These are phyloP conservation scores for Blakeslea trispora DNA, from an alignment of 371 early-diverging fungal species.

Conservation along the genomic window DNA sequence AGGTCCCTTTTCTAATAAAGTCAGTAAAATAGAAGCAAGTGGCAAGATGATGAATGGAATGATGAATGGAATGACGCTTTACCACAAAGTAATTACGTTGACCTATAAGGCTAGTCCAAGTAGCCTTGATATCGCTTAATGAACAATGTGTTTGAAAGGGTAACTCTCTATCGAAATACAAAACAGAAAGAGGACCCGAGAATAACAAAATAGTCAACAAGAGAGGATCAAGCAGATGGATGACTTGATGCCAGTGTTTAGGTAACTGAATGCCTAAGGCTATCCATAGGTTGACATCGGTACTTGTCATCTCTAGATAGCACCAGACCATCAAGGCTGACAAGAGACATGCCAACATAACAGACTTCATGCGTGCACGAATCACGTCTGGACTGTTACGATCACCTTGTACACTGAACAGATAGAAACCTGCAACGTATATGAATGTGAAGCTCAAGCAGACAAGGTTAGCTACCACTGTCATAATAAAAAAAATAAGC, in stretches of 20 bases:
- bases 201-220: constrained; percentile 45
- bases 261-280: constrained; percentile 7
- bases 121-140: constrained; percentile 23
- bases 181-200: constrained; percentile 51
- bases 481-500: too few species aligned
- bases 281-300: not conserved
- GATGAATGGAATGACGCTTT: too few species aligned
- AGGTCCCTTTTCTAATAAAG: constrained; percentile 50
- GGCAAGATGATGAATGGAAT: not conserved
- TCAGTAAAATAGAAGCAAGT: not conserved
- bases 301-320: not conserved
- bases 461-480: constrained; percentile 29
- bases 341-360: constrained; percentile 29
- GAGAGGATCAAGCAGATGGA: constrained; percentile 18
- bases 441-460: constrained; percentile 38
- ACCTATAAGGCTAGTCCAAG: constrained; percentile 29
- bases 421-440: constrained; percentile 47
- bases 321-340: constrained; percentile 26
- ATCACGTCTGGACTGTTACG: constrained; percentile 46
- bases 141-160: constrained; percentile 40
- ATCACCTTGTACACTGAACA: constrained; percentile 27
- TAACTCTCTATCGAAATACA: constrained; percentile 38
- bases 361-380: constrained; percentile 39
- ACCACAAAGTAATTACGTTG: constrained; percentile 51
- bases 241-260: too few species aligned